phyloP scores from a whole-genome alignment of 2,329 filamentous ascomycete species.

The Ciborinia camelliae region DNA sequence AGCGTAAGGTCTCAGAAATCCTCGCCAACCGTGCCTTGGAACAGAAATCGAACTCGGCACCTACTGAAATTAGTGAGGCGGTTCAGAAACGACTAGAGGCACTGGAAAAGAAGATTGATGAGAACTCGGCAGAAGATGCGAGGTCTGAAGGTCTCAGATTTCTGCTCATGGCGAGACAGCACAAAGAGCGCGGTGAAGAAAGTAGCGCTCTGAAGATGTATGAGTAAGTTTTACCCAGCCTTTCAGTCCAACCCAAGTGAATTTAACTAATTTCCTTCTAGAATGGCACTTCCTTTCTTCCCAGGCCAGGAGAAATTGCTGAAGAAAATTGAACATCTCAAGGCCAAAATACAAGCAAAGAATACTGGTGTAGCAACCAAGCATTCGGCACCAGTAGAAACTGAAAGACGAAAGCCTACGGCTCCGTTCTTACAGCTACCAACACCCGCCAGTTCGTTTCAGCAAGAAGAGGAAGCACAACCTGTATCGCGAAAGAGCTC shows the following conservation, averaged over 20 bases:
- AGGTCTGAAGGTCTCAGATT: constrained; percentile 80
- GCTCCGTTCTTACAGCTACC: constrained; percentile 31
- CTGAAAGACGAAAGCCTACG: constrained; percentile 24
- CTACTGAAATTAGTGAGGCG: constrained; percentile 64
- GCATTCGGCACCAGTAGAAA: constrained; percentile 9
- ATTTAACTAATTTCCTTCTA: constrained; percentile 32
- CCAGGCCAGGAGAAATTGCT: constrained; percentile 76
- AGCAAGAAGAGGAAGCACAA: constrained; percentile 29
- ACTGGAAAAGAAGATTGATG: constrained; percentile 80
- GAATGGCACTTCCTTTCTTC: constrained; percentile 79
- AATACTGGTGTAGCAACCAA: constrained; percentile 32
- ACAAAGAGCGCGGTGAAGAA: constrained; percentile 80
- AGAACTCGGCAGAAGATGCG: constrained; percentile 61
- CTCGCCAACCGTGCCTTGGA: constrained; percentile 69
- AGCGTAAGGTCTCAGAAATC: constrained; percentile 87
- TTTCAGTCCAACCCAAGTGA: neutral
- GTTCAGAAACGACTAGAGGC: constrained; percentile 78
- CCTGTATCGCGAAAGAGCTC: constrained; percentile 27
- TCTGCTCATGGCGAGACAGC: constrained; percentile 86
- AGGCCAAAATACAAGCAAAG: constrained; percentile 47
- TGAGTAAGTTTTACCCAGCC: constrained; percentile 19
- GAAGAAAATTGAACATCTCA: constrained; percentile 64
- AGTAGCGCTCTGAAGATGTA: constrained; percentile 79
- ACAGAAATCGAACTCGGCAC: constrained; percentile 47
- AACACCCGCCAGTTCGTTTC: constrained; percentile 28